Percentiles rank a stretch among this genome's conserved stretches.
phyloP scores from a whole-genome alignment of 192 early-diverging fungal species.

The Coemansia sp. region DNA sequence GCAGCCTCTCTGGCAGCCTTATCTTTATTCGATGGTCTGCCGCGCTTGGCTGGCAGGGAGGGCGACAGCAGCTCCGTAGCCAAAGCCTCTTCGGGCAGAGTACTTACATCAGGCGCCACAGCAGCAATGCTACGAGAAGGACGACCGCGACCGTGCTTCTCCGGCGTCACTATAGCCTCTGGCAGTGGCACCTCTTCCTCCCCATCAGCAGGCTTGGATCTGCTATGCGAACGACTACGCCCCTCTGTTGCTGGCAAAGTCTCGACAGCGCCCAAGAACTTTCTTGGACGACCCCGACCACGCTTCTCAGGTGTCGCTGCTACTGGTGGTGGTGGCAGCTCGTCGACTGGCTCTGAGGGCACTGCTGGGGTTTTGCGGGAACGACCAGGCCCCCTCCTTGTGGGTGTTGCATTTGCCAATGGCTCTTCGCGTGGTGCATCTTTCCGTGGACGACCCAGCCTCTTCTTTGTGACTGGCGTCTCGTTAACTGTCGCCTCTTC shows the following conservation, averaged over 20 bases:
- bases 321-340: too few species aligned
- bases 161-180: too few species aligned
- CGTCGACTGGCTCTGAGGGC: neutral
- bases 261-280: too few species aligned
- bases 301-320: neutral
- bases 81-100: neutral
- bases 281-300: neutral
- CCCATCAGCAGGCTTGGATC: too few species aligned
- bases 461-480: neutral
- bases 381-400: neutral
- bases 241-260: too few species aligned
- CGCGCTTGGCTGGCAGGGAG: neutral
- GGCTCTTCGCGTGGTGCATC: neutral
- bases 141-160: neutral
- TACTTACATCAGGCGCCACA: too few species aligned
- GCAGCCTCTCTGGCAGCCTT: constrained; percentile 3
- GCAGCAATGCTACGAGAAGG: neutral
- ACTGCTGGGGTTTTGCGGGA: neutral
- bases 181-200: too few species aligned
- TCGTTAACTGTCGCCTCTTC: neutral
- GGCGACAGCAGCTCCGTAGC: neutral
- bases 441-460: neutral
- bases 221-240: too few species aligned
- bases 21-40: neutral
- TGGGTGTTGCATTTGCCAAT: neutral